phyloP scores from a whole-genome alignment of 495 filamentous ascomycete species.

The Talaromyces borbonicus region DNA sequence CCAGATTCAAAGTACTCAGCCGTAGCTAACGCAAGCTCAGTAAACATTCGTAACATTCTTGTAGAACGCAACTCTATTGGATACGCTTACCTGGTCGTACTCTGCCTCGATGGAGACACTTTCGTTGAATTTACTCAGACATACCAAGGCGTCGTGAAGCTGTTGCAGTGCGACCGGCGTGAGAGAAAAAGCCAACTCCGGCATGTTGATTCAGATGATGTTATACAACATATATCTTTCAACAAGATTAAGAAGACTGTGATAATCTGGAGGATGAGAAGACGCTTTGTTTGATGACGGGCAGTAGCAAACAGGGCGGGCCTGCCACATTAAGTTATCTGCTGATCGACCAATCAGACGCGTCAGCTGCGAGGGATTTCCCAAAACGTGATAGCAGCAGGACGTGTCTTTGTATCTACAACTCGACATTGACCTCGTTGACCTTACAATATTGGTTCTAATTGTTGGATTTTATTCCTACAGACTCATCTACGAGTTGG shows the following conservation, averaged over 20 bases:
- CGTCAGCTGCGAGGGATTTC: not conserved
- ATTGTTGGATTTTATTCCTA: no score
- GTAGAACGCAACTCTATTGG: not conserved
- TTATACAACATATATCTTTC: no score
- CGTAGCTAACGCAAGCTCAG: conserved; percentile 54
- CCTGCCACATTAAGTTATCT: not conserved
- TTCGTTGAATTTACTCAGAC: conserved; percentile 88
- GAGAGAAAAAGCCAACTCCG: conserved; percentile 68
- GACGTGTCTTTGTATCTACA: not conserved
- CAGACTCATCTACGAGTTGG: no score
- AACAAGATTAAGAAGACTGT: not conserved
- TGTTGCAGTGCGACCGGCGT: conserved; percentile 60
- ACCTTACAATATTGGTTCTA: no score
- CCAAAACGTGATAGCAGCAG: not conserved
- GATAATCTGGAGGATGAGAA: not conserved
- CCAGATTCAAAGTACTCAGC: conserved; percentile 78
- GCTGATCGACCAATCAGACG: conserved; percentile 2
- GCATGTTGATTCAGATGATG: conserved; percentile 44
- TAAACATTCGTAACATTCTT: not conserved
- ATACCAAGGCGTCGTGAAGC: conserved; percentile 76
- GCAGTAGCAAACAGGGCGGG: no score
- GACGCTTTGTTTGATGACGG: no score
- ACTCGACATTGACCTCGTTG: not conserved
- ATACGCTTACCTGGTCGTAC: conserved; percentile 50
- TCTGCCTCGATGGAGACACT: conserved; percentile 78